Conservation (phyloP, 371 early-diverging fungal species). For the Haplosporangium sp. region DNA sequence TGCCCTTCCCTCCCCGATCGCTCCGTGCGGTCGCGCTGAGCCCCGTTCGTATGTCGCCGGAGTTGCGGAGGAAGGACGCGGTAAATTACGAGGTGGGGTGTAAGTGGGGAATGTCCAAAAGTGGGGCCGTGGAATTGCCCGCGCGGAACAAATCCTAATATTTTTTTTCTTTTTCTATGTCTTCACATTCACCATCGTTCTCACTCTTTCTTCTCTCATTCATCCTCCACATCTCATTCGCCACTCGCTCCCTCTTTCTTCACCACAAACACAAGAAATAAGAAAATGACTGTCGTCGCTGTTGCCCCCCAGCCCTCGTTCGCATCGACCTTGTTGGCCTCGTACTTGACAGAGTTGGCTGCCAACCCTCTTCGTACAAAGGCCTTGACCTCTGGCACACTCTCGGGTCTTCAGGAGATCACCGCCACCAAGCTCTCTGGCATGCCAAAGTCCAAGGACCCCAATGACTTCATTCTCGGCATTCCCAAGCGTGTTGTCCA, state of each 20-base stretch:
- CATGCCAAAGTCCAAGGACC: slow-evolving; percentile 57
- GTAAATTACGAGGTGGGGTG: too few relatives aligned
- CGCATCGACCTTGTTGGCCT: slow-evolving; percentile 61
- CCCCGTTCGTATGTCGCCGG: too few relatives aligned
- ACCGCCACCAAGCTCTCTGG: slow-evolving; percentile 80
- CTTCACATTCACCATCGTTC: neutral
- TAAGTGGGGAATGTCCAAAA: too few relatives aligned
- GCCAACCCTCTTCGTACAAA: slow-evolving; percentile 81
- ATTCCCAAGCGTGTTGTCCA: slow-evolving; percentile 77
- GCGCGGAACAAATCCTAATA: neutral
- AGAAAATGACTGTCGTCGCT: slow-evolving; percentile 18
- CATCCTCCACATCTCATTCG: neutral
- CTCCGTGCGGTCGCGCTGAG: too few relatives aligned
- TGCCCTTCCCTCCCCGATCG: too few relatives aligned
- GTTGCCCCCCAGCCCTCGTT: slow-evolving; percentile 23
- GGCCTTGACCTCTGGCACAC: slow-evolving; percentile 80
- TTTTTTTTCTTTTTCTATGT: slow-evolving; percentile 1
- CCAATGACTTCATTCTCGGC: slow-evolving; percentile 47
- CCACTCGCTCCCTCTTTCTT: neutral
- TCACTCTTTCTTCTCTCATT: neutral
- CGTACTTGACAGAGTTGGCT: slow-evolving; percentile 72
- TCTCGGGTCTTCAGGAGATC: slow-evolving; percentile 82
- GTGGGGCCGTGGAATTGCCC: too few relatives aligned
- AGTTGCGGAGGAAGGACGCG: too few relatives aligned
- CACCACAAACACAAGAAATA: neutral